Evolutionary conservation across 176 grass and related monocot genomes (phyloP), one percentile per base, ranked within the genome.

Genomic region (Panicum miliaceum): DNA sequence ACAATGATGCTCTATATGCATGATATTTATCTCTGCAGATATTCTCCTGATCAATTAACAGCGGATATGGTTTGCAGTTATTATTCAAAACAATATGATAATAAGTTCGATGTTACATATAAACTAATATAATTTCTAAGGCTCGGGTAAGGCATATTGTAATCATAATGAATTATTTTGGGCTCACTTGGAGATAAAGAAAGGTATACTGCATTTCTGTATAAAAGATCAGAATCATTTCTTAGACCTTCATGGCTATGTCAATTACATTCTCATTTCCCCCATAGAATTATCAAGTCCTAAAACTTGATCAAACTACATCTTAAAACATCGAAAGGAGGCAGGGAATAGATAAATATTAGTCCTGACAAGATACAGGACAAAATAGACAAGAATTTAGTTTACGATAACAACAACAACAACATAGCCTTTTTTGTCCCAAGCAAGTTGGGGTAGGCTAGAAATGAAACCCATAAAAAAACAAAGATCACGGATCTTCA

Each of bases 1-100:
- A 40, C 50, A 64, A 79, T 12, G 42, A 35, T 9, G 46, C 7
- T 26, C 29, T 73, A 38, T 84, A 50, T 84, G 83, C 36, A 71
- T 29, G n/a, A 43, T 68, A 51, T 67, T 40, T 12, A 34, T 61
- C 29, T 69, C 37, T 36, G 12, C 37, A 8, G 6, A 64, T 66
- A 23, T 67, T 68, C 12, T 22, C 43, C 15, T 25, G 36, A 67
- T 67, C 69, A 74, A 81, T 12, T 36, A 66, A 32, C 34, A 74
- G 2, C 4, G 32, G 52, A 65, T 45, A 43, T 23, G 37, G 47
- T 14, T 47, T 8, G 3, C 32, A 46, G 26, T 63, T 66, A 56
- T n/a, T n/a, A 13, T n/a, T n/a, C 26, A 52, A 53, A 34, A 75
- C 16, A 73, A 29, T 73, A 12, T 3, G 18, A 20, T 79, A 8